Evolutionary conservation across 371 early-diverging fungal genomes (phyloP).

Genomic region (Dichotomocladium elegans): DNA sequence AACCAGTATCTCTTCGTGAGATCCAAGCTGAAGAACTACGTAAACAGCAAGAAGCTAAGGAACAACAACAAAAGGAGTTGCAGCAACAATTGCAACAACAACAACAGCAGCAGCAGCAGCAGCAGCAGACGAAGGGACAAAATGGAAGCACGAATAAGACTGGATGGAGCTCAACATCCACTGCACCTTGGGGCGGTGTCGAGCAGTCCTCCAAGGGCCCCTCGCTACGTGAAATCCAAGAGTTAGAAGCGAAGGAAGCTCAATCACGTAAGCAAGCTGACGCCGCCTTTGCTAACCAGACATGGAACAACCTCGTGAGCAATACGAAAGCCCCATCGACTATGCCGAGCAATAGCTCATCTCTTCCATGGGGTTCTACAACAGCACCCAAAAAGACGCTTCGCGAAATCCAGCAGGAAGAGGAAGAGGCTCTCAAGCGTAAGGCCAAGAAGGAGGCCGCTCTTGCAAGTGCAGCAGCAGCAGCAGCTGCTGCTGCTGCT

Average conservation of each 20-base stretch:
- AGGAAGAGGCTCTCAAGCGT: conserved; percentile 57
- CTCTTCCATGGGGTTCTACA: conserved; percentile 56
- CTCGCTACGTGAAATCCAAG: conserved; percentile 66
- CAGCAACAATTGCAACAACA: conserved; percentile 1
- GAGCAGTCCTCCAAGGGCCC: conserved; percentile 32
- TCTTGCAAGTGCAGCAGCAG: conserved; percentile 12
- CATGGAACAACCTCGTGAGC: background rate
- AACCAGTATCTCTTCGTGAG: conserved; percentile 40
- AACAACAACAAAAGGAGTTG: conserved; percentile 5
- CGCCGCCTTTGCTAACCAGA: conserved; percentile 16
- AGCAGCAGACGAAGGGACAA: conserved; percentile 1
- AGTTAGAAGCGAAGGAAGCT: conserved; percentile 58
- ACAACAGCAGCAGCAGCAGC: conserved; percentile 27
- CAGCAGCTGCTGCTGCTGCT: conserved; percentile 12
- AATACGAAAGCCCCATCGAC: too few species aligned
- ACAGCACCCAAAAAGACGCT: conserved; percentile 67
- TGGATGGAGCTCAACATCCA: conserved; percentile 16
- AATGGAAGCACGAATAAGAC: conserved; percentile 1
- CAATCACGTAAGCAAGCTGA: conserved; percentile 37
- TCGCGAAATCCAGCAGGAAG: conserved; percentile 76
- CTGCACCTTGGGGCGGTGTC: conserved; percentile 40
- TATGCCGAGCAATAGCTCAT: conserved; percentile 15
- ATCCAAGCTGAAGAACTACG: conserved; percentile 47
- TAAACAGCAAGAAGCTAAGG: conserved; percentile 35
- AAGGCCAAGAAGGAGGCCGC: conserved; percentile 34